These are phyloP conservation scores for Cladosporium sphaerospermum DNA, from an alignment of 2,329 filamentous ascomycete species.

Conservation along the genomic window DNA sequence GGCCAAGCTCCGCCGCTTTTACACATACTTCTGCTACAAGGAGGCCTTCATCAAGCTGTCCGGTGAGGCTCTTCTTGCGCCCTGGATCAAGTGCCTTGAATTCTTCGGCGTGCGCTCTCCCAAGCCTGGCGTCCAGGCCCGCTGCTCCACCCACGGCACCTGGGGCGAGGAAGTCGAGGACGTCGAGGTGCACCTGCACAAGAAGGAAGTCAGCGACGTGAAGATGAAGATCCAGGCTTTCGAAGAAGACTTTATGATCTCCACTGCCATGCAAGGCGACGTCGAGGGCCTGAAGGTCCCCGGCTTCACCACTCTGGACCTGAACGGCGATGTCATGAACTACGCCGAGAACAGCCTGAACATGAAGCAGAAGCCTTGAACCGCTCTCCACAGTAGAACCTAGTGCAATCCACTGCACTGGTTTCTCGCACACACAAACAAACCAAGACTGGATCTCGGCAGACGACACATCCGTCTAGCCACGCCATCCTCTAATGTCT, in stretches of 20 bases:
- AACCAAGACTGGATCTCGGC: neutral
- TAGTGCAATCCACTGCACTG: neutral
- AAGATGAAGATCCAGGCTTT: constrained; percentile 53
- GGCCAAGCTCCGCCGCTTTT: constrained; percentile 63
- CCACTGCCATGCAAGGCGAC: constrained; percentile 44
- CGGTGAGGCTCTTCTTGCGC: constrained; percentile 67
- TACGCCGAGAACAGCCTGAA: constrained; percentile 21
- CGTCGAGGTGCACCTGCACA: constrained; percentile 46
- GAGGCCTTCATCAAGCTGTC: constrained; percentile 81
- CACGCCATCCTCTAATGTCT: constrained; percentile 5
- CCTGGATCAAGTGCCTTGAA: constrained; percentile 65
- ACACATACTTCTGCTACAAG: constrained; percentile 71
- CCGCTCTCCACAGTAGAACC: neutral
- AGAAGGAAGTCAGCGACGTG: constrained; percentile 45
- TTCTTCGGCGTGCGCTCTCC: constrained; percentile 60
- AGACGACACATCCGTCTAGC: constrained; percentile 3
- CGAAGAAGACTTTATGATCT: constrained; percentile 53
- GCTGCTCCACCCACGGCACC: constrained; percentile 38
- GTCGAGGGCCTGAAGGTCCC: constrained; percentile 26
- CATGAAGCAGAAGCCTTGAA: constrained; percentile 3
- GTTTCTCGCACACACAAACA: too few relatives aligned
- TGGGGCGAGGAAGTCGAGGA: constrained; percentile 44
- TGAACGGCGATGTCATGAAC: constrained; percentile 26
- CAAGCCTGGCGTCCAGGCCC: constrained; percentile 34
- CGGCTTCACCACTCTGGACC: constrained; percentile 26